Conservation (phyloP, 805 yeast species). For the Wickerhamia fluorescens region DNA sequence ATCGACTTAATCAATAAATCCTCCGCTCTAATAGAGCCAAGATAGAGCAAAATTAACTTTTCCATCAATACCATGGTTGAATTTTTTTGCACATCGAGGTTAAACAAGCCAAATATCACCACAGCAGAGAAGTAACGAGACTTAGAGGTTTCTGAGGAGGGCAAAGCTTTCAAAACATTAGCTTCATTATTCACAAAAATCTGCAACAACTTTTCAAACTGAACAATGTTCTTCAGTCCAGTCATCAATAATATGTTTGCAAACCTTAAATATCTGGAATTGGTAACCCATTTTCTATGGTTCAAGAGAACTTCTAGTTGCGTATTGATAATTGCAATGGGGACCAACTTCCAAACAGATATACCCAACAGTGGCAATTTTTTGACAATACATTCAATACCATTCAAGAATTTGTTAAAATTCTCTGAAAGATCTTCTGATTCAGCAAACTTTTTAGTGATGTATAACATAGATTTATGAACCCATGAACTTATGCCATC, state of each 20-base stretch:
- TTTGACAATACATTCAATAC: slow-evolving; percentile 12
- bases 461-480: slow-evolving; percentile 48
- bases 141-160: slow-evolving; percentile 12
- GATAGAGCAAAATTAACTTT: slow-evolving; percentile 41
- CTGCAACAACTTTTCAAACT: slow-evolving; percentile 52
- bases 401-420: slow-evolving; percentile 24
- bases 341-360: slow-evolving; percentile 31
- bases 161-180: slow-evolving; percentile 24
- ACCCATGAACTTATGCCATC: slow-evolving; percentile 42
- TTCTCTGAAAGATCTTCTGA: slow-evolving; percentile 17
- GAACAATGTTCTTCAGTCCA: slow-evolving; percentile 26
- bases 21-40: slow-evolving; percentile 54
- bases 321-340: slow-evolving; percentile 45
- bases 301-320: slow-evolving; percentile 58
- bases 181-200: slow-evolving; percentile 49
- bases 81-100: slow-evolving; percentile 36
- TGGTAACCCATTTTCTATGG: slow-evolving; percentile 37
- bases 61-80: slow-evolving; percentile 44
- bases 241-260: slow-evolving; percentile 31
- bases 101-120: slow-evolving; percentile 43
- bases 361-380: slow-evolving; percentile 5
- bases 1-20: slow-evolving; percentile 58
- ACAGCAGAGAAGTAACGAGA: slow-evolving; percentile 39
- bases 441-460: slow-evolving; percentile 62
- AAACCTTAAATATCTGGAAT: slow-evolving; percentile 39